phyloP scores from a whole-genome alignment of 1,139 yeast species.

The Diutina siamensis region DNA sequence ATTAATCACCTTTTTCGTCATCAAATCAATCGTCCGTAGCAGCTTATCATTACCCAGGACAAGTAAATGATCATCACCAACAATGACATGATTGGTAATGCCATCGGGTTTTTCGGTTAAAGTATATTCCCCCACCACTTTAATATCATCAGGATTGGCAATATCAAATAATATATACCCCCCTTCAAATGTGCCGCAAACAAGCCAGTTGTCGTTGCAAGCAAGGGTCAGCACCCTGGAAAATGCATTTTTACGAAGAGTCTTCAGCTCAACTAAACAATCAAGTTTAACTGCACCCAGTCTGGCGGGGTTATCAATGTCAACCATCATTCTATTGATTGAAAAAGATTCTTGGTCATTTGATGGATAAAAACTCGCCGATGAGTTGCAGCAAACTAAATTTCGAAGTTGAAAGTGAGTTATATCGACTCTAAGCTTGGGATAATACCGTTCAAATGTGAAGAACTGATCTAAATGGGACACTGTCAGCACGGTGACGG shows the following conservation, averaged over 20 bases:
- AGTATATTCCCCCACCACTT: slow-evolving; percentile 22
- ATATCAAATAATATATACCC: slow-evolving; percentile 31
- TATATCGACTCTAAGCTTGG: slow-evolving; percentile 34
- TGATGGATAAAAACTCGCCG: slow-evolving; percentile 32
- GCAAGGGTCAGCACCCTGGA: slow-evolving; percentile 38
- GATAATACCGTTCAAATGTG: slow-evolving; percentile 30
- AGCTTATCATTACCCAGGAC: slow-evolving; percentile 33
- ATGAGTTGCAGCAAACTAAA: slow-evolving; percentile 30
- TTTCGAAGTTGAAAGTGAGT: slow-evolving; percentile 50
- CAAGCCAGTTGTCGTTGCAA: slow-evolving; percentile 29
- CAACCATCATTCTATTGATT: slow-evolving; percentile 23
- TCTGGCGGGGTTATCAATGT: slow-evolving; percentile 13
- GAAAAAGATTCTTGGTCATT: slow-evolving; percentile 25
- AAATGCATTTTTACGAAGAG: slow-evolving; percentile 20
- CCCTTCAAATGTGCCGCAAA: slow-evolving; percentile 48
- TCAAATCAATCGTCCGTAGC: slow-evolving; percentile 30
- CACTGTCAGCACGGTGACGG: slow-evolving; percentile 14
- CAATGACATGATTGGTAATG: slow-evolving; percentile 41
- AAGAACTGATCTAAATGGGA: slow-evolving; percentile 23
- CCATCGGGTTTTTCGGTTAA: slow-evolving; percentile 38
- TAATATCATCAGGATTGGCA: slow-evolving; percentile 16
- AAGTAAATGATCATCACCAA: slow-evolving; percentile 18
- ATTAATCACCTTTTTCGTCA: slow-evolving; percentile 11
- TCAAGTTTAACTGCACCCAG: slow-evolving; percentile 19
- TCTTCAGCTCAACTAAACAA: slow-evolving; percentile 30